These are phyloP conservation scores for Lumnitzera littorea DNA, from an alignment of 345 rosid genomes.

Conservation along the genomic window DNA sequence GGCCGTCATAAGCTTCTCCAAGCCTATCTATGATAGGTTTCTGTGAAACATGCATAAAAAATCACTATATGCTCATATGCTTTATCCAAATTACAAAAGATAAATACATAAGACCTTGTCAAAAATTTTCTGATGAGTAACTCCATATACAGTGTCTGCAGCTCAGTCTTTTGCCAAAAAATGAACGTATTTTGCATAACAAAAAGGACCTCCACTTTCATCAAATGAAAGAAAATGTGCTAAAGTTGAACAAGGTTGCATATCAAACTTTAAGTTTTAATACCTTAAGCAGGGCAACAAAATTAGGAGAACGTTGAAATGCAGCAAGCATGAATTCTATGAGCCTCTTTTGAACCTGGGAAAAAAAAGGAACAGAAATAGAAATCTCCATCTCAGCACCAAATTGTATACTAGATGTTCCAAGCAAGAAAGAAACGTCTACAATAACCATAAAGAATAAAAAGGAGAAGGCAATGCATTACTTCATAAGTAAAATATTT, in stretches of 20 bases:
- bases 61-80: too few species aligned
- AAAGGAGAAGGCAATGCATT: neutral
- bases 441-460: constrained; percentile 1
- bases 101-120: neutral
- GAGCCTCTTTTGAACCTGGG: constrained; percentile 73
- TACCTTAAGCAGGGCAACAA: constrained; percentile 83
- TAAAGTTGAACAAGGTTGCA: neutral
- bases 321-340: constrained; percentile 85
- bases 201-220: constrained; percentile 1
- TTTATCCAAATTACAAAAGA: neutral
- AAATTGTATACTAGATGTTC: neutral
- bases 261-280: constrained; percentile 1
- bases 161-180: too few species aligned
- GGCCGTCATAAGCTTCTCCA: constrained; percentile 90
- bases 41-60: constrained; percentile 30
- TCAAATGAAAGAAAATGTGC: neutral
- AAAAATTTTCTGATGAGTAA: too few species aligned
- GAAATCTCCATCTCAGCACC: neutral
- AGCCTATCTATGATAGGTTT: constrained; percentile 90
- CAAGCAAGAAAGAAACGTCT: neutral
- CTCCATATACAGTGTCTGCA: too few species aligned
- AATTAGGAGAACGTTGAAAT: constrained; percentile 77
- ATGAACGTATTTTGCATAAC: neutral
- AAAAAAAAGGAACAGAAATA: neutral
- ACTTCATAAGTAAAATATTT: constrained; percentile 78